phyloP scores from a whole-genome alignment of 176 grass and related monocot genomes.

The Oryza rufipogon region DNA sequence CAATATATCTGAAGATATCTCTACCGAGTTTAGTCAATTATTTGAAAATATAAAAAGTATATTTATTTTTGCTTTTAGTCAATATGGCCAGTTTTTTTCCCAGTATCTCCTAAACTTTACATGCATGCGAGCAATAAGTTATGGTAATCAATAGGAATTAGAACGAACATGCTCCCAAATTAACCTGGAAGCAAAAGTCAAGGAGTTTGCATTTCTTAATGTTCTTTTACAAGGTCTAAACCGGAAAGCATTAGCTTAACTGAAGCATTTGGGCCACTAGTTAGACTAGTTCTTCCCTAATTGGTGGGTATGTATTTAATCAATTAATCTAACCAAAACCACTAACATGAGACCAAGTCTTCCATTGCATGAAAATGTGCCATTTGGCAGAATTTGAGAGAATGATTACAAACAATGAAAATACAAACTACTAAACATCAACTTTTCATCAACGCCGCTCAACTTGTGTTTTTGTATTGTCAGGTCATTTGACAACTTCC shows the following conservation, averaged over 20 bases:
- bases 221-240: slow-evolving; percentile 41
- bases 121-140: neutral
- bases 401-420: neutral
- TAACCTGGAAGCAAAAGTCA: slow-evolving; percentile 2
- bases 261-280: slow-evolving; percentile 31
- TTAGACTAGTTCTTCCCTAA: slow-evolving; percentile 47
- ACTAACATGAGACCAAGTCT: slow-evolving; percentile 36
- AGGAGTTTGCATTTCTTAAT: neutral
- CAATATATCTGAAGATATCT: neutral
- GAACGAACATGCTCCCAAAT: neutral
- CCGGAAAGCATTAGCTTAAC: slow-evolving; percentile 14
- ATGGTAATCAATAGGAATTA: neutral
- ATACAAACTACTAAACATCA: slow-evolving; percentile 33
- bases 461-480: slow-evolving; percentile 40
- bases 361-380: neutral
- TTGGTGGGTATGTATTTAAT: neutral
- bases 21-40: neutral
- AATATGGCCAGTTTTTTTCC: neutral
- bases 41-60: neutral
- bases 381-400: slow-evolving; percentile 46
- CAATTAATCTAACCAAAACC: slow-evolving; percentile 25
- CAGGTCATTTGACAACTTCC: slow-evolving; percentile 11
- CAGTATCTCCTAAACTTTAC: neutral
- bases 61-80: neutral
- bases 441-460: slow-evolving; percentile 38